phyloP scores from a whole-genome alignment of 805 yeast species.

The Spathaspora boniae region DNA sequence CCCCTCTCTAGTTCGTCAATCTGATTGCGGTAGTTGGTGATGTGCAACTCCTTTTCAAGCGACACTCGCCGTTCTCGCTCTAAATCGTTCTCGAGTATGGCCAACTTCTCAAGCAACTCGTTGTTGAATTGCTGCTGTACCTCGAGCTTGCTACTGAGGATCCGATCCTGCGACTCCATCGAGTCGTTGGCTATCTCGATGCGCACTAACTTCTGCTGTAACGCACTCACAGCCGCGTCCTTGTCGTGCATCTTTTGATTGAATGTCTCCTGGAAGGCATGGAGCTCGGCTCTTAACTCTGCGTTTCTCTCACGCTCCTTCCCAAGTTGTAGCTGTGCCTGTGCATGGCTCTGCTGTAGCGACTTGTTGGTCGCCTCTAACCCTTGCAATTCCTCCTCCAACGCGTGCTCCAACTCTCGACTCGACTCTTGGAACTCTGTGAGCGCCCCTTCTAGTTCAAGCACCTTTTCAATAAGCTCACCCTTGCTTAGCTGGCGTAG shows the following conservation, averaged over 20 bases:
- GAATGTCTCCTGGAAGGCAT: conserved; percentile 15
- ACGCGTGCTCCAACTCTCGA: conserved; percentile 41
- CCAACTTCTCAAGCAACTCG: conserved; percentile 40
- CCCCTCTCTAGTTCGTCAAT: conserved; percentile 19
- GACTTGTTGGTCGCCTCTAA: conserved; percentile 20
- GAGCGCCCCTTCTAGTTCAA: conserved; percentile 36
- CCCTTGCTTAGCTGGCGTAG: conserved; percentile 6
- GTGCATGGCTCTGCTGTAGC: not conserved
- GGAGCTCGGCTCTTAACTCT: conserved; percentile 16
- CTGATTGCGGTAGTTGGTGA: conserved; percentile 30
- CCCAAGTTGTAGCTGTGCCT: not conserved
- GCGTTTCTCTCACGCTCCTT: conserved; percentile 5
- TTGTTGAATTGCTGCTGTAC: conserved; percentile 36
- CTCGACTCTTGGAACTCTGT: conserved; percentile 42
- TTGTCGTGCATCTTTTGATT: conserved; percentile 21
- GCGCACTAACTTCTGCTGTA: conserved; percentile 33
- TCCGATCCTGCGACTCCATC: conserved; percentile 36
- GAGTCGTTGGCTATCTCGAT: conserved; percentile 42
- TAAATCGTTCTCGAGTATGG: conserved; percentile 40
- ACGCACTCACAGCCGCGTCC: conserved; percentile 17
- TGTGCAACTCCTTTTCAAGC: conserved; percentile 23
- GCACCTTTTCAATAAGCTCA: conserved; percentile 13
- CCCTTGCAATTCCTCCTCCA: conserved; percentile 40
- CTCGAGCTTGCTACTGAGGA: conserved; percentile 29
- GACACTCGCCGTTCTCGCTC: conserved; percentile 23